Conservation (phyloP, 805 yeast genomes). For the Isabelozyma rhagii region DNA sequence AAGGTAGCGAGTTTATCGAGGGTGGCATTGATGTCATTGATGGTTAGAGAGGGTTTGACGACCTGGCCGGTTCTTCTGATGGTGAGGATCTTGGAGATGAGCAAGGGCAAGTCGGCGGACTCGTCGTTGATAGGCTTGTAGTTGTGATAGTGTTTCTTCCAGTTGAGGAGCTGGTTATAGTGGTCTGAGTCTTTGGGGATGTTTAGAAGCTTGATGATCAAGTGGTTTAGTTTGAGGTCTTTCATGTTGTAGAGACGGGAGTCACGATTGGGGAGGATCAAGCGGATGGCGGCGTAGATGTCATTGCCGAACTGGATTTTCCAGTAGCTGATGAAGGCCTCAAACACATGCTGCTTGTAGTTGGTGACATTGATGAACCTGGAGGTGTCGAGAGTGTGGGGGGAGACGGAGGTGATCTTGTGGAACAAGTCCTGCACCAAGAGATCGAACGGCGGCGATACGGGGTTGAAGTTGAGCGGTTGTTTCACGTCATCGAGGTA, state of each 20-base stretch:
- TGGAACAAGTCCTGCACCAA: conserved; percentile 40
- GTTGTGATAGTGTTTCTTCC: conserved; percentile 34
- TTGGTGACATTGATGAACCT: conserved; percentile 14
- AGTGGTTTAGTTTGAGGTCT: conserved; percentile 57
- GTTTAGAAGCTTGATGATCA: conserved; percentile 46
- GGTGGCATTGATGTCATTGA: conserved; percentile 25
- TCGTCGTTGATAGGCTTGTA: conserved; percentile 30
- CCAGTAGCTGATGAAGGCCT: conserved; percentile 27
- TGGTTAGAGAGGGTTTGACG: conserved; percentile 12
- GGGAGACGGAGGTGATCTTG: conserved; percentile 33
- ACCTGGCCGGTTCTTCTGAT: conserved; percentile 50
- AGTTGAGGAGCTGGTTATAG: conserved; percentile 37
- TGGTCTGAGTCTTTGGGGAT: conserved; percentile 63
- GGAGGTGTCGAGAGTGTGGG: conserved; percentile 20
- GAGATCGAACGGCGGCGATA: conserved; percentile 34
- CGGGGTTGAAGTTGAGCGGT: conserved; percentile 4
- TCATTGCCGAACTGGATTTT: conserved; percentile 41
- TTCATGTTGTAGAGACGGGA: conserved; percentile 58
- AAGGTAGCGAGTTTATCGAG: conserved; percentile 26
- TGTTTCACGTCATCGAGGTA: conserved; percentile 12
- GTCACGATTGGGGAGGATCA: conserved; percentile 65
- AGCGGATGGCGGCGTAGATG: conserved; percentile 62
- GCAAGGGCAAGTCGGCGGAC: conserved; percentile 46
- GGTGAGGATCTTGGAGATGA: conserved; percentile 49
- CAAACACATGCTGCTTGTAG: conserved; percentile 24